Evolutionary conservation across 352 stramenopile genomes (phyloP).

Genomic region (Pythium dissotocum): DNA sequence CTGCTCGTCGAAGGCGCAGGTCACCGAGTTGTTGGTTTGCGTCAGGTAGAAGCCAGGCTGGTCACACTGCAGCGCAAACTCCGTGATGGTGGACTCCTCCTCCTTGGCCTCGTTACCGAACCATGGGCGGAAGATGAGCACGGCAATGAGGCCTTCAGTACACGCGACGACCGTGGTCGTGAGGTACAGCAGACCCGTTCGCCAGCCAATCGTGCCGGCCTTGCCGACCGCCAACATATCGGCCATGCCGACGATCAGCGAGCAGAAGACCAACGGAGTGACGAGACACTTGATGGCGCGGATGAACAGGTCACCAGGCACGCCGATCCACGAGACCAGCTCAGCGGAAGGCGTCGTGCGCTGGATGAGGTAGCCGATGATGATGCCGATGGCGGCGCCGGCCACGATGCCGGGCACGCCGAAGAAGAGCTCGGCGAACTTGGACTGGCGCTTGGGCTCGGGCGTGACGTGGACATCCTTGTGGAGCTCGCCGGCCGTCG

Average conservation of each 20-base stretch:
- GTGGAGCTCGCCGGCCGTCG: conserved; percentile 11
- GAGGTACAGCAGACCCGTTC: conserved; percentile 34
- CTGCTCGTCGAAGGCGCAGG: conserved; percentile 15
- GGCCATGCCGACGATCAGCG: conserved; percentile 36
- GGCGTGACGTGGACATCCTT: conserved; percentile 2
- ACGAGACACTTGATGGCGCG: conserved; percentile 47
- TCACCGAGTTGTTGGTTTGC: conserved; percentile 23
- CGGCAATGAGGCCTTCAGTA: conserved; percentile 18
- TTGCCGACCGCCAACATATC: conserved; percentile 42
- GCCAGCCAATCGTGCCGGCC: conserved; percentile 33
- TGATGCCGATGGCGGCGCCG: conserved; percentile 23
- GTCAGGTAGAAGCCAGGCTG: conserved; percentile 21
- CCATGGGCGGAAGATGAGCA: conserved; percentile 26
- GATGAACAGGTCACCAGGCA: conserved; percentile 42
- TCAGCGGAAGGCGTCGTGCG: background rate
- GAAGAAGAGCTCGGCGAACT: conserved; percentile 18
- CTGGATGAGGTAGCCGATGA: conserved; percentile 16
- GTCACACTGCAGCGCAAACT: conserved; percentile 26
- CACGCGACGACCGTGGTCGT: conserved; percentile 21
- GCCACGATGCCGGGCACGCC: conserved; percentile 26
- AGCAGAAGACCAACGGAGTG: conserved; percentile 44
- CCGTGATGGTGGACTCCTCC: background rate
- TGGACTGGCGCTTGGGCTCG: conserved; percentile 1
- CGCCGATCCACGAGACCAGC: conserved; percentile 29
- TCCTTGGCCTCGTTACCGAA: conserved; percentile 20